Percentiles rank a stretch among this genome's conserved stretches.
phyloP scores from a whole-genome alignment of 2,329 filamentous ascomycete genomes.

The Fusarium coffeatum region DNA sequence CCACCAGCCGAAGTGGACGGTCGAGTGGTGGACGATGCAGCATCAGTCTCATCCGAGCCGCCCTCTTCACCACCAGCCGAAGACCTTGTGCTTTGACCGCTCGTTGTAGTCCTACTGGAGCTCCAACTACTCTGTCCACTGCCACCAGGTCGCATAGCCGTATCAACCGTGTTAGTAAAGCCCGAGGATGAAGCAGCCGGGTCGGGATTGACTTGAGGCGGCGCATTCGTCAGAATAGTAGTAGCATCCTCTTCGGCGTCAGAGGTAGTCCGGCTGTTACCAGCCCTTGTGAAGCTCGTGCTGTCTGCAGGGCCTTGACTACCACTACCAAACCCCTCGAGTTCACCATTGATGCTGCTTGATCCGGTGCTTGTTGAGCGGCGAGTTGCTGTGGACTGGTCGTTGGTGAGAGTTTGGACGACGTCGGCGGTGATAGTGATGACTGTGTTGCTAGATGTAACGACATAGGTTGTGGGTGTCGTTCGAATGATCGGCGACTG shows the following conservation, averaged over 20 bases:
- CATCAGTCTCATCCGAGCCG: background rate
- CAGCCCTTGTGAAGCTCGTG: background rate
- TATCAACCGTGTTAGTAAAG: background rate
- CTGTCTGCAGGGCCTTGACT: accelerated
- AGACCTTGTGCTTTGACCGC: background rate
- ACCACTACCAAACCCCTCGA: background rate
- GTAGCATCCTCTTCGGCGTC: background rate
- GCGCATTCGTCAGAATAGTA: accelerated
- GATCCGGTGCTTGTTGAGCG: background rate
- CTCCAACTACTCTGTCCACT: background rate
- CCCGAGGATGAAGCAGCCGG: background rate
- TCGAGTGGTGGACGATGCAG: background rate
- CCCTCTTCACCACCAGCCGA: background rate
- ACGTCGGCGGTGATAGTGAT: background rate
- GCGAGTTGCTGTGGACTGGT: accelerated
- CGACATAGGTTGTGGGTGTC: background rate
- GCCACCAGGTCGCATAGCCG: background rate
- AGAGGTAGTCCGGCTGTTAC: background rate
- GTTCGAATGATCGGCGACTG: background rate
- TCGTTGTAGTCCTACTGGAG: background rate
- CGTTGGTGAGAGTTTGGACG: conserved; percentile 1
- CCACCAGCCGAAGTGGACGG: background rate
- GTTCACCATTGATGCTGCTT: background rate
- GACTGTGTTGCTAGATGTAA: conserved; percentile 7
- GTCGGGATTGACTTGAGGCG: background rate